Evolutionary conservation across 2,329 filamentous ascomycete genomes (phyloP).

Genomic region (Xylaria sp.): DNA sequence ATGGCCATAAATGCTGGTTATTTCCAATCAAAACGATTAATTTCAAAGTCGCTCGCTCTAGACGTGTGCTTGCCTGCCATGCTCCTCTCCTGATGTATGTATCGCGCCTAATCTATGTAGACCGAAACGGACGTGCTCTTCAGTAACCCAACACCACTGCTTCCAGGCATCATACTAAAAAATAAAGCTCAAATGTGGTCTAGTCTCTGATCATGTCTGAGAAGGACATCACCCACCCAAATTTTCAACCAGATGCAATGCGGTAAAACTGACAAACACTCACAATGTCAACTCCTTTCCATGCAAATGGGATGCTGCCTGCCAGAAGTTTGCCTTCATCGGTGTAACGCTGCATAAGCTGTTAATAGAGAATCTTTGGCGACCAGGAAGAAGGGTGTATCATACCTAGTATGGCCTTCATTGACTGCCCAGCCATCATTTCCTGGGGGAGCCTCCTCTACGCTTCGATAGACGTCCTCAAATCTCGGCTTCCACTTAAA

Average conservation of each 20-base stretch:
- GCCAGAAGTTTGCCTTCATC: conserved; percentile 92
- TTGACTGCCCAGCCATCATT: conserved; percentile 95
- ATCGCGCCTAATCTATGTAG: conserved; percentile 20
- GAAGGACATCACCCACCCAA: conserved; percentile 24
- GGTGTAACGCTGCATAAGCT: conserved; percentile 77
- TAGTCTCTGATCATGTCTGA: conserved; percentile 35
- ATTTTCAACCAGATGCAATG: conserved; percentile 39
- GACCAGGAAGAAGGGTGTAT: conserved; percentile 25
- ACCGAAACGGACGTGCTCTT: neutral
- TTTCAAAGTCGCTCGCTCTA: conserved; percentile 16
- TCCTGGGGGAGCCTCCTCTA: conserved; percentile 80
- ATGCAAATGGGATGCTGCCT: conserved; percentile 69
- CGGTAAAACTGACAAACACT: conserved; percentile 61
- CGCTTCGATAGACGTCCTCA: conserved; percentile 85
- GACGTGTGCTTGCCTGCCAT: conserved; percentile 11
- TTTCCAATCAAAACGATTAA: conserved; percentile 9
- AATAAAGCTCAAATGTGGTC: conserved; percentile 23
- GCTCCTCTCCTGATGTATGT: conserved; percentile 3
- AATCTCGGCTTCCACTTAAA: conserved; percentile 96
- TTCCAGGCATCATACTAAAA: conserved; percentile 36
- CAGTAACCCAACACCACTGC: conserved; percentile 5
- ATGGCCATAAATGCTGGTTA: neutral
- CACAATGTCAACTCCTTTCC: conserved; percentile 83
- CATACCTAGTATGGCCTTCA: conserved; percentile 84
- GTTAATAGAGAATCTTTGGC: conserved; percentile 12